These are phyloP conservation scores for Aspergillus ruber DNA, from an alignment of 2,329 filamentous ascomycete genomes.

Conservation along the genomic window DNA sequence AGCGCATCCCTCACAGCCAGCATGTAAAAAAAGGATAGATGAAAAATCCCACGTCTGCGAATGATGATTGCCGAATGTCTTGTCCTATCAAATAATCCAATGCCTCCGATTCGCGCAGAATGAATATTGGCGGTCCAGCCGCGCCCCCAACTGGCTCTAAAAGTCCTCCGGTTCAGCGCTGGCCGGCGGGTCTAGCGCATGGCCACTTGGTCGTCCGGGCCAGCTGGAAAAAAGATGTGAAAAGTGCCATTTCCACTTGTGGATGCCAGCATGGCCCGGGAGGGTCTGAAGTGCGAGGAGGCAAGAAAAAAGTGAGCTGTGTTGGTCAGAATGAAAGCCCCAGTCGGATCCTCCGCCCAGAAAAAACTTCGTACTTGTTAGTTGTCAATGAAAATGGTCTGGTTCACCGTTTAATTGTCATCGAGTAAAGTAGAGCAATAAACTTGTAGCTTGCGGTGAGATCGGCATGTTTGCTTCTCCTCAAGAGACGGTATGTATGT, in stretches of 20 bases:
- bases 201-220: conserved; percentile 16
- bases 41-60: background rate
- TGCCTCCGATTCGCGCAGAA: background rate
- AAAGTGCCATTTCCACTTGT: background rate
- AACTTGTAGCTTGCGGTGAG: too few relatives aligned
- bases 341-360: background rate
- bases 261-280: background rate
- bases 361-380: background rate
- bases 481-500: too few relatives aligned
- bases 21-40: background rate
- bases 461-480: too few relatives aligned
- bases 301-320: background rate
- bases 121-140: background rate
- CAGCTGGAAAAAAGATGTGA: background rate
- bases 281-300: background rate
- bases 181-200: conserved; percentile 20
- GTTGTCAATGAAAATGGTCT: background rate
- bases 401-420: background rate
- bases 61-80: background rate
- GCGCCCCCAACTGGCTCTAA: background rate
- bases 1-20: background rate
- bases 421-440: background rate
- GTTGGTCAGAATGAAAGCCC: background rate
- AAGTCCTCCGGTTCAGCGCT: conserved; percentile 4
- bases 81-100: background rate